phyloP scores from a whole-genome alignment of 2,329 filamentous ascomycete genomes.

The Thielaviopsis euricoi region DNA sequence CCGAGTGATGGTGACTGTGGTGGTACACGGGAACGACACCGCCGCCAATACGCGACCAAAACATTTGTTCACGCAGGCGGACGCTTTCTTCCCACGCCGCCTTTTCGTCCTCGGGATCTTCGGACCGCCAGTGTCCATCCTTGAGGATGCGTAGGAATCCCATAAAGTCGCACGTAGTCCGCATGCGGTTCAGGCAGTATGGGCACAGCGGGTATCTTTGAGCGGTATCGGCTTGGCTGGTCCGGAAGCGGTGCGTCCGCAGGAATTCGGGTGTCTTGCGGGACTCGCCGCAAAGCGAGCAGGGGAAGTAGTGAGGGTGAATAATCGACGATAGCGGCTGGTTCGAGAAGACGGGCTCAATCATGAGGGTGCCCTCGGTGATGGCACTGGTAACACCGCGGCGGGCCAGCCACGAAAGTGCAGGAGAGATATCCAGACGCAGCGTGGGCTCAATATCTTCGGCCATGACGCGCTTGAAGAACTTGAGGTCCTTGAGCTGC shows the following conservation, averaged over 20 bases:
- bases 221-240: constrained; percentile 70
- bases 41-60: constrained; percentile 85
- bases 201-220: constrained; percentile 80
- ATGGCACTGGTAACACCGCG: constrained; percentile 71
- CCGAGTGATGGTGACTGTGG: constrained; percentile 30
- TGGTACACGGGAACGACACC: constrained; percentile 58
- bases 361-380: constrained; percentile 68
- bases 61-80: constrained; percentile 81
- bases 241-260: constrained; percentile 75
- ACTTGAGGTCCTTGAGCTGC: constrained; percentile 71
- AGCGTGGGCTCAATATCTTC: constrained; percentile 94
- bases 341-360: constrained; percentile 64
- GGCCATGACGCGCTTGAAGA: constrained; percentile 75
- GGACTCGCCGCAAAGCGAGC: constrained; percentile 75
- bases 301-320: constrained; percentile 46
- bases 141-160: constrained; percentile 83
- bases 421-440: constrained; percentile 73
- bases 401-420: constrained; percentile 83
- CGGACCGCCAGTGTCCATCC: constrained; percentile 78
- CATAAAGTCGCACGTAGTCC: constrained; percentile 82
- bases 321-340: constrained; percentile 31
- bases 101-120: constrained; percentile 69
- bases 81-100: constrained; percentile 92
- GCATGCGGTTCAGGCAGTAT: constrained; percentile 69
- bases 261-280: constrained; percentile 55